Conservation (phyloP, 305 asterid species). For the Rubia balearica region DNA sequence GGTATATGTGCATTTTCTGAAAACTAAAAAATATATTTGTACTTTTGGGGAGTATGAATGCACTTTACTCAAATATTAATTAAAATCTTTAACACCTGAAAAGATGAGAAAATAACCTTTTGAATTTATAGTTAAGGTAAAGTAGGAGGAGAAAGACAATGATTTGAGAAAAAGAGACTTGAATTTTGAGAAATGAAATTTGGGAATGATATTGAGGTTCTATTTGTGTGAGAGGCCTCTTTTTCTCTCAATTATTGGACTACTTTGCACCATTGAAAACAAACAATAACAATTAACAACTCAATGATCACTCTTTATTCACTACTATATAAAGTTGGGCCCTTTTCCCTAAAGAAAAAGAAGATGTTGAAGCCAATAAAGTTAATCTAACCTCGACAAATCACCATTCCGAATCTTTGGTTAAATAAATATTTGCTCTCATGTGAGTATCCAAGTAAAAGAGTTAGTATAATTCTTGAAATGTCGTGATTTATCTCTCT, state of each 20-base stretch:
- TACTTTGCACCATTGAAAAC: conserved; percentile 5
- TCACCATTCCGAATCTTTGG: not conserved
- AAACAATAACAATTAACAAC: conserved; percentile 2
- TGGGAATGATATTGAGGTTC: not conserved
- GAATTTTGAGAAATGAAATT: not conserved
- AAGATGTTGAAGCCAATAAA: not conserved
- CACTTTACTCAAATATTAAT: too few relatives aligned
- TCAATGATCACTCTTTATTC: not conserved
- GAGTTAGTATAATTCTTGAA: too few relatives aligned
- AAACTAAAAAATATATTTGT: too few relatives aligned
- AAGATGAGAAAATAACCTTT: too few relatives aligned
- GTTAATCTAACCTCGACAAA: not conserved
- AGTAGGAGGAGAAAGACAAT: not conserved
- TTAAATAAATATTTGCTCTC: not conserved
- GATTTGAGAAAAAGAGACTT: not conserved
- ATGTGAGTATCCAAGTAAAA: too few relatives aligned
- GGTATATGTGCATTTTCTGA: too few relatives aligned
- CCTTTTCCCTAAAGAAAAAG: not conserved
- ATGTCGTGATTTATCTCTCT: too few relatives aligned
- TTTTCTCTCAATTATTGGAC: not conserved
- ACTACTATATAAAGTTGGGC: not conserved
- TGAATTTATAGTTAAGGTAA: too few relatives aligned
- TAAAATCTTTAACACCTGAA: too few relatives aligned
- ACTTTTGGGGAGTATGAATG: too few relatives aligned
- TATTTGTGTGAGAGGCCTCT: not conserved